Conservation (phyloP, 805 yeast species). For the Cyberlindnera misumaiensis region DNA sequence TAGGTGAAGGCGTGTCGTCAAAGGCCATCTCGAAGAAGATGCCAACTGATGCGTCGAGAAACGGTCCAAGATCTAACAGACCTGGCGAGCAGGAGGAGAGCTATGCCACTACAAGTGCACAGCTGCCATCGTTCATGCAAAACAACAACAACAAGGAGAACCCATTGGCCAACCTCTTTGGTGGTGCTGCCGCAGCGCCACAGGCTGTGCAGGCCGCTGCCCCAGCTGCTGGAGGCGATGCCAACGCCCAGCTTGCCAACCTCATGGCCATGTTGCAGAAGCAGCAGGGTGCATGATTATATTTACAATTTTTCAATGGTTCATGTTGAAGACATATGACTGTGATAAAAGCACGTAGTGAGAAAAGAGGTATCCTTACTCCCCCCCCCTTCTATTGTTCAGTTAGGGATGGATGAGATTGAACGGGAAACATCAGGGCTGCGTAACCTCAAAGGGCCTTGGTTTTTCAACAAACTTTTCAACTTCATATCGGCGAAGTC, state of each 20-base stretch:
- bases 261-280: constrained; percentile 37
- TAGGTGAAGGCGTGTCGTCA: constrained; percentile 89
- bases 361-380: too few relatives aligned
- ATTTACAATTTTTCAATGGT: too few relatives aligned
- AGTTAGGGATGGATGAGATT: too few relatives aligned
- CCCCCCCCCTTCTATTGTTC: too few relatives aligned
- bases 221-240: constrained; percentile 19
- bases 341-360: too few relatives aligned
- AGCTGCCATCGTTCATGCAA: constrained; percentile 26
- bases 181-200: constrained; percentile 8
- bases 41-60: constrained; percentile 84
- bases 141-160: constrained; percentile 34
- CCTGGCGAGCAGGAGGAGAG: constrained; percentile 43
- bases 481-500: not conserved
- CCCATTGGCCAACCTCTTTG: constrained; percentile 45
- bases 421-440: too few relatives aligned
- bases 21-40: constrained; percentile 86
- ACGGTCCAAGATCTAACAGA: constrained; percentile 76
- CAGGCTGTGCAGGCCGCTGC: constrained; percentile 8
- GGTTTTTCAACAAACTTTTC: not conserved
- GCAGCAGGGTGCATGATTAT: constrained; percentile 19
- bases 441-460: not conserved
- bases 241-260: constrained; percentile 35
- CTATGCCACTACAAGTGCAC: constrained; percentile 22
- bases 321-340: too few relatives aligned